Percentiles rank a stretch among this genome's conserved stretches.
Evolutionary conservation across 345 rosid species (phyloP).

Genomic region (Salix purpurea): DNA sequence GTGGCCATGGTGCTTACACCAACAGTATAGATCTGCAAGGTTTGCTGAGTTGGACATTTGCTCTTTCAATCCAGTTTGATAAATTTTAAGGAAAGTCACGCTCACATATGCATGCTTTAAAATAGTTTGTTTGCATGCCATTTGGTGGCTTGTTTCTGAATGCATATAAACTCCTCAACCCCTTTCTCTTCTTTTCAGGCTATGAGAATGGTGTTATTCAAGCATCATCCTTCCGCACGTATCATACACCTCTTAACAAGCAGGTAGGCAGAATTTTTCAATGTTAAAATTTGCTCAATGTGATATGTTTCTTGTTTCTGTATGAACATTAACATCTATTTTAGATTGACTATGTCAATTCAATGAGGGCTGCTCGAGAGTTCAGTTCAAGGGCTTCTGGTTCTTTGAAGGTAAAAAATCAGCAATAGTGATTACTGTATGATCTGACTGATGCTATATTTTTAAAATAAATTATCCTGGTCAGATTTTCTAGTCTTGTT

Average conservation of each 20-base stretch:
- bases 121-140: not conserved
- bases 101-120: not conserved
- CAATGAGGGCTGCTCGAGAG: slow-evolving; percentile 87
- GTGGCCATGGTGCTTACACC: slow-evolving; percentile 96
- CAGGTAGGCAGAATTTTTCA: slow-evolving; percentile 49
- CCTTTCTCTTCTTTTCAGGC: slow-evolving; percentile 40
- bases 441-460: not conserved
- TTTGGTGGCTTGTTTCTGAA: not conserved
- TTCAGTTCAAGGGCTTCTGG: slow-evolving; percentile 69
- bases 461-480: not conserved
- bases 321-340: slow-evolving; percentile 11
- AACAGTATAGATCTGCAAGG: slow-evolving; percentile 84
- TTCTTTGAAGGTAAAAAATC: slow-evolving; percentile 63
- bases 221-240: slow-evolving; percentile 98
- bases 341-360: slow-evolving; percentile 81
- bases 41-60: slow-evolving; percentile 25
- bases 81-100: not conserved
- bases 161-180: not conserved
- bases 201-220: slow-evolving; percentile 67
- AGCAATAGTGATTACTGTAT: not conserved
- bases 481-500: not conserved
- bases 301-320: slow-evolving; percentile 4
- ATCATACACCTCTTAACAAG: slow-evolving; percentile 90
- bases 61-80: not conserved
- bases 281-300: slow-evolving; percentile 4